Evolutionary conservation across 495 filamentous ascomycete species (phyloP).

Genomic region (Annulohypoxylon nitens): DNA sequence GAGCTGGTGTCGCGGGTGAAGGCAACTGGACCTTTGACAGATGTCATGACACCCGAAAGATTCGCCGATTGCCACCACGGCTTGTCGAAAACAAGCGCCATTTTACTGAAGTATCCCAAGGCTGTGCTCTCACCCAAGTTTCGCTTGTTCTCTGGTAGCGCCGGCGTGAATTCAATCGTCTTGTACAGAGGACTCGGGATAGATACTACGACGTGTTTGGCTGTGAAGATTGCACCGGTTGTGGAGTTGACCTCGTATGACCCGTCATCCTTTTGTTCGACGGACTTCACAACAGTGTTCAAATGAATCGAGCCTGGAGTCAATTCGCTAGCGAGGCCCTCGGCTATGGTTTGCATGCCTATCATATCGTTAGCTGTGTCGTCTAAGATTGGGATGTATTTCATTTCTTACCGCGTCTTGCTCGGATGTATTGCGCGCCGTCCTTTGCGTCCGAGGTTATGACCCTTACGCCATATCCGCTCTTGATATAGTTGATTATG

Average conservation of each 20-base stretch:
- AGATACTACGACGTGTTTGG: conserved; percentile 56
- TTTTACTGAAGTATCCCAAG: conserved; percentile 57
- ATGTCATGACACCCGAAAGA: conserved; percentile 52
- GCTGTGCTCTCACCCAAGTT: conserved; percentile 40
- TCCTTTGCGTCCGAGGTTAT: conserved; percentile 58
- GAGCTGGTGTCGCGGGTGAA: conserved; percentile 59
- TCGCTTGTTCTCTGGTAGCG: conserved; percentile 42
- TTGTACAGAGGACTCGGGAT: conserved; percentile 53
- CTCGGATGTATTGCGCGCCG: conserved; percentile 62
- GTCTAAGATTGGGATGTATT: no score
- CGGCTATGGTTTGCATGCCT: conserved; percentile 56
- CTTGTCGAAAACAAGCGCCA: conserved; percentile 52
- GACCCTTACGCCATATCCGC: conserved; percentile 57
- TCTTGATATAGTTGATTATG: conserved; percentile 65
- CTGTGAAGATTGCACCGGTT: conserved; percentile 36
- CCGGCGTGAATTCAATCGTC: conserved; percentile 53
- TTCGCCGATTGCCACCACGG: conserved; percentile 57
- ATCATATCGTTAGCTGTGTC: background rate
- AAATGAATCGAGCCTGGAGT: conserved; percentile 41
- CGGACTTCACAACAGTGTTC: conserved; percentile 40
- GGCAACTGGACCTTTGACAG: conserved; percentile 52
- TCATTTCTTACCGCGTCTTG: conserved; percentile 21
- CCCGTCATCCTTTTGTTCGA: conserved; percentile 12
- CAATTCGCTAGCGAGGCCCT: conserved; percentile 46
- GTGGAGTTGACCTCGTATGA: conserved; percentile 34